phyloP scores from a whole-genome alignment of 2,329 filamentous ascomycete genomes.

The Alternaria hordeiaustralica region DNA sequence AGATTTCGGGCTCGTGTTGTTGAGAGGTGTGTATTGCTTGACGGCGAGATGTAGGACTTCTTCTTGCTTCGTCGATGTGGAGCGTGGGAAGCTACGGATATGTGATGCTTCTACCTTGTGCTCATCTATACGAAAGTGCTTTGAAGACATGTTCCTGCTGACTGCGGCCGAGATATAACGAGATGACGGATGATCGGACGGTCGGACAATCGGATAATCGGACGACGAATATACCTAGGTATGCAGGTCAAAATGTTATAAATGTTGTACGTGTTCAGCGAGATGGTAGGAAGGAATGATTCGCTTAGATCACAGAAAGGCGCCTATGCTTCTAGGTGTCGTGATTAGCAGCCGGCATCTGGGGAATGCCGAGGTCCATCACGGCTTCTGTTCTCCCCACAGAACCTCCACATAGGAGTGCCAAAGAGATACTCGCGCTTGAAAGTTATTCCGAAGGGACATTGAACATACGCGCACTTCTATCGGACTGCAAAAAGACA shows the following conservation, averaged over 20 bases:
- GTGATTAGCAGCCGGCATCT: conserved; percentile 29
- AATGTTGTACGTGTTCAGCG: not conserved
- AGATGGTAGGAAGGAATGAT: not conserved
- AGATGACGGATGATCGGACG: not conserved
- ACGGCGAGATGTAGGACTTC: conserved; percentile 75
- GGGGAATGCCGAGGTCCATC: conserved; percentile 33
- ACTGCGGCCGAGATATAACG: not conserved
- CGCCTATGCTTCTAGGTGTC: conserved; percentile 6
- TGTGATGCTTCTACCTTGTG: conserved; percentile 73
- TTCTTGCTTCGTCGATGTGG: conserved; percentile 75
- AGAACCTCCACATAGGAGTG: not conserved
- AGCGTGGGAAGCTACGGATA: conserved; percentile 80
- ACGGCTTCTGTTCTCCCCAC: conserved; percentile 9
- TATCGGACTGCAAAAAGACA: not conserved
- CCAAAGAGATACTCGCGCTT: not conserved
- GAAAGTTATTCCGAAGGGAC: not conserved
- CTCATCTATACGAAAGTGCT: conserved; percentile 70
- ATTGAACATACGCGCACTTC: not conserved
- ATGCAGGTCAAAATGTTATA: not conserved
- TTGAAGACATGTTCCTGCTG: conserved; percentile 45
- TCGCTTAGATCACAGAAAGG: not conserved
- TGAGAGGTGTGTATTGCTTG: conserved; percentile 85
- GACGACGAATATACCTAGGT: not conserved
- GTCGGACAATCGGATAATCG: not conserved
- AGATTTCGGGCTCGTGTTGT: conserved; percentile 70